Evolutionary conservation across 108 stramenopile genomes (phyloP).

Genomic region (Ochromonas danica): DNA sequence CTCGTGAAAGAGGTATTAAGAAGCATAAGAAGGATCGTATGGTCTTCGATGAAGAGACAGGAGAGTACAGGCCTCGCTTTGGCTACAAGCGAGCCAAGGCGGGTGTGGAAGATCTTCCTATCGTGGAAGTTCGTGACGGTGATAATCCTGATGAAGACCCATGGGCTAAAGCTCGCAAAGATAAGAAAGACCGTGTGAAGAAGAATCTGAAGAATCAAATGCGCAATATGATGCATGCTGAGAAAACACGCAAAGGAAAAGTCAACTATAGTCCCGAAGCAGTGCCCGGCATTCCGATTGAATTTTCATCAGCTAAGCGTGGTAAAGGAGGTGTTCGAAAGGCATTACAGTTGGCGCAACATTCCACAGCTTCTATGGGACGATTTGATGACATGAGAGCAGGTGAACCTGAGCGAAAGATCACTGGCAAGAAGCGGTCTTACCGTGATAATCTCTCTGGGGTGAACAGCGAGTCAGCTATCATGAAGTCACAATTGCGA

Average conservation of each 20-base stretch:
- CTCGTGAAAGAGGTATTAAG: slow-evolving; percentile 60
- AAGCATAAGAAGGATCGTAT: slow-evolving; percentile 55
- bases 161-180: slow-evolving; percentile 45
- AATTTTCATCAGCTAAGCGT: slow-evolving; percentile 38
- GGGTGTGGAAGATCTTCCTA: slow-evolving; percentile 51
- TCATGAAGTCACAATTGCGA: slow-evolving; percentile 30
- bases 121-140: slow-evolving; percentile 54
- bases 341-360: slow-evolving; percentile 49
- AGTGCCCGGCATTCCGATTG: slow-evolving; percentile 52
- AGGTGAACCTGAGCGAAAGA: slow-evolving; percentile 23
- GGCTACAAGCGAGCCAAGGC: slow-evolving; percentile 58
- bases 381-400: slow-evolving; percentile 20
- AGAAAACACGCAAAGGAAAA: not conserved
- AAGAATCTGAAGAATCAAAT: slow-evolving; percentile 53
- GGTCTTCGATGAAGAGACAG: slow-evolving; percentile 59
- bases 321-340: slow-evolving; percentile 40
- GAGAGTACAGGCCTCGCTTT: slow-evolving; percentile 57
- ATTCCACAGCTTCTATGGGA: slow-evolving; percentile 56
- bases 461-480: not conserved
- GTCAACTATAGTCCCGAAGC: slow-evolving; percentile 5
- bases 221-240: slow-evolving; percentile 30
- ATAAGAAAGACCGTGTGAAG: slow-evolving; percentile 58
- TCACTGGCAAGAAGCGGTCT: slow-evolving; percentile 21
- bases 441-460: not conserved
- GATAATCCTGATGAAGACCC: slow-evolving; percentile 50